phyloP scores from a whole-genome alignment of 2,329 filamentous ascomycete genomes.

The Penicillium sp. region DNA sequence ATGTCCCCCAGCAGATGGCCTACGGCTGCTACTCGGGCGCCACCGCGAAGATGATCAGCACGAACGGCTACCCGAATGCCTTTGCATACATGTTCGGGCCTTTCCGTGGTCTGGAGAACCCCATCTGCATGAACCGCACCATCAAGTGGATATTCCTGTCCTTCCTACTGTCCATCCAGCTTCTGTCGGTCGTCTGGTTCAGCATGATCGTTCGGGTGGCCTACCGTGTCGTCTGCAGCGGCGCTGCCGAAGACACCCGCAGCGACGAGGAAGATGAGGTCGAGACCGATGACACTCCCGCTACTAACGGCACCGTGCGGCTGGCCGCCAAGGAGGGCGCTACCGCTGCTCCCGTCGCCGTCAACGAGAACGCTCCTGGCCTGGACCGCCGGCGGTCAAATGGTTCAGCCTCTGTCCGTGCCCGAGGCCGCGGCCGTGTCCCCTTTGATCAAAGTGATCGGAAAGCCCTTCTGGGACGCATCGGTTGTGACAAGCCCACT shows the following conservation, averaged over 20 bases:
- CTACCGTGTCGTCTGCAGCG: constrained; percentile 70
- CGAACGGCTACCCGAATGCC: constrained; percentile 43
- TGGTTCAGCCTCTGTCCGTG: constrained; percentile 36
- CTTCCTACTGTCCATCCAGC: constrained; percentile 75
- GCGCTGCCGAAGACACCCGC: constrained; percentile 80
- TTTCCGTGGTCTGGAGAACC: constrained; percentile 69
- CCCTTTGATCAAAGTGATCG: constrained; percentile 45
- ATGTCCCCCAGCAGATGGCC: constrained; percentile 63
- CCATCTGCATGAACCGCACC: constrained; percentile 75
- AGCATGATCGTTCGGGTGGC: constrained; percentile 83
- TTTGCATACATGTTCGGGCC: constrained; percentile 70
- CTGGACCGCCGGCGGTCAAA: constrained; percentile 39
- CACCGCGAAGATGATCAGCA: constrained; percentile 37
- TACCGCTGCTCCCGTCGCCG: constrained; percentile 23
- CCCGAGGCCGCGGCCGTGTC: constrained; percentile 41
- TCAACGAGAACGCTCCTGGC: constrained; percentile 30
- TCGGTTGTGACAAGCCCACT: constrained; percentile 75
- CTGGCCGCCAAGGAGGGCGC: constrained; percentile 27
- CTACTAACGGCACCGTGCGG: constrained; percentile 31
- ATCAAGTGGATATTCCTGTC: constrained; percentile 77
- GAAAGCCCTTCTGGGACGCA: constrained; percentile 78
- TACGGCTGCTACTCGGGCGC: constrained; percentile 70
- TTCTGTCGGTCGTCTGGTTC: constrained; percentile 85
- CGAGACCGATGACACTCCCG: constrained; percentile 35
- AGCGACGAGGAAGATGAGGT: constrained; percentile 74